phyloP scores from a whole-genome alignment of 768 basidiomycete genomes.

The Kwoniella sp. region DNA sequence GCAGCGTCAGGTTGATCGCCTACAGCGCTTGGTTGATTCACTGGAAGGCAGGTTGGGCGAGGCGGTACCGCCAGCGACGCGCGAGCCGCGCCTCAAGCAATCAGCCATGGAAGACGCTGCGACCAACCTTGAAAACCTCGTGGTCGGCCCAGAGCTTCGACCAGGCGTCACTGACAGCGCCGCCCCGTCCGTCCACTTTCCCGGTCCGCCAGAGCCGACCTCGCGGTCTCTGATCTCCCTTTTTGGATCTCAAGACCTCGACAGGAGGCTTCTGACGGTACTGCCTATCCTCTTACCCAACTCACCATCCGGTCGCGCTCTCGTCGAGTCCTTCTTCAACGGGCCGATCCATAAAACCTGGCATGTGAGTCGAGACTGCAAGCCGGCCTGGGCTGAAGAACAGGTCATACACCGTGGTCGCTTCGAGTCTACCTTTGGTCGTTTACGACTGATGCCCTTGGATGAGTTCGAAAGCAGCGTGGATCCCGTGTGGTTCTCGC shows the following conservation, averaged over 20 bases:
- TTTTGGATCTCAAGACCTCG: not conserved
- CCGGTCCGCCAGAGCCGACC: not conserved
- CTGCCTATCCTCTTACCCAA: constrained; percentile 3
- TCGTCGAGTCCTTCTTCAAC: constrained; percentile 4
- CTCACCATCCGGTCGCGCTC: not conserved
- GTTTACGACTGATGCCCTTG: not conserved
- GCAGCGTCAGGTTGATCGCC: not conserved
- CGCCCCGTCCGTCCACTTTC: not conserved
- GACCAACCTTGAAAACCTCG: not conserved
- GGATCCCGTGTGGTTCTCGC: constrained; percentile 16
- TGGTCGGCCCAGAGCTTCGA: constrained; percentile 7
- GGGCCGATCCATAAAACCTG: constrained; percentile 6
- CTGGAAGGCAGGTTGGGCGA: too few species aligned
- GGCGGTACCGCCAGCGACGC: not conserved
- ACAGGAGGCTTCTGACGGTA: not conserved
- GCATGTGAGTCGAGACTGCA: constrained; percentile 5
- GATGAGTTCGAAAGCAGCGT: not conserved
- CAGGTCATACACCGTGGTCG: not conserved
- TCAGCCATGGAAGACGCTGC: constrained; percentile 4
- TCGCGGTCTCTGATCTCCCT: not conserved
- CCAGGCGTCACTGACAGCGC: constrained; percentile 4
- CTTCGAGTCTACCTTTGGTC: not conserved
- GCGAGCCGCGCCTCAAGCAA: not conserved
- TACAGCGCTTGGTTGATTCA: too few species aligned
- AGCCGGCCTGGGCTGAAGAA: not conserved